Base-by-base conservation (phyloP, 805 yeast genomes). In the Metschnikowia vanudenii region DNA sequence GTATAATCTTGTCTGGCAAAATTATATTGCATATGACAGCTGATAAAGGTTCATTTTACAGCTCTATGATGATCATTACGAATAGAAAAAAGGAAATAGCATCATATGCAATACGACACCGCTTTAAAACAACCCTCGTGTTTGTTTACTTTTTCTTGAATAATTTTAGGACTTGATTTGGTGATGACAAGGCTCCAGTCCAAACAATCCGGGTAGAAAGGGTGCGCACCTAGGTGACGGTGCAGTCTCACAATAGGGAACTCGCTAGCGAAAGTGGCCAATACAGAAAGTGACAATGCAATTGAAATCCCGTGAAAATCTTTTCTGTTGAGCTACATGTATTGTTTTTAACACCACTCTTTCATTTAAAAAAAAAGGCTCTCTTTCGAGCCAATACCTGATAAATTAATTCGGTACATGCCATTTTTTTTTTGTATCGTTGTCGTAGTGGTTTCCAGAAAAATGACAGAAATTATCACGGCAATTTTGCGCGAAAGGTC, bases 401-500 rank as follows among this genome's bases (percentile, higher is more conserved):
- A 26, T 9, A 10, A 26, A 26, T 10, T 9, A 26, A 26, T 12
- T 6, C 11, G 24, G 7, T 20, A 20, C 4, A 20, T 5, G 24
- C 7, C 4, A 20, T 20, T 5, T 4, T 5, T 20, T 5, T 20
- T 20, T 20, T 20, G 24, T 20, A 7, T 20, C 7, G 24, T 20
- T 20, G 24, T 20, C n/a, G n/a, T n/a, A n/a, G n/a, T n/a, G n/a
- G n/a, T n/a, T n/a, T n/a, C n/a, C n/a, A n/a, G n/a, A n/a, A n/a
- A n/a, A n/a, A n/a, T 26, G 28, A 4, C 34, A 31, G 18, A 13
- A 22, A 10, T 35, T 20, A 10, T 10, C 31, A 31, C 45, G 45
- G 45, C 45, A 42, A 42, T 22, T 42, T 28, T 42, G 45, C 45
- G 45, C 45, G 45, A 42, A 30, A 30, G 37, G 35, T n/a, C 31